Conservation (phyloP, 2,329 filamentous ascomycete species). For the Metarhizium guizhouense region DNA sequence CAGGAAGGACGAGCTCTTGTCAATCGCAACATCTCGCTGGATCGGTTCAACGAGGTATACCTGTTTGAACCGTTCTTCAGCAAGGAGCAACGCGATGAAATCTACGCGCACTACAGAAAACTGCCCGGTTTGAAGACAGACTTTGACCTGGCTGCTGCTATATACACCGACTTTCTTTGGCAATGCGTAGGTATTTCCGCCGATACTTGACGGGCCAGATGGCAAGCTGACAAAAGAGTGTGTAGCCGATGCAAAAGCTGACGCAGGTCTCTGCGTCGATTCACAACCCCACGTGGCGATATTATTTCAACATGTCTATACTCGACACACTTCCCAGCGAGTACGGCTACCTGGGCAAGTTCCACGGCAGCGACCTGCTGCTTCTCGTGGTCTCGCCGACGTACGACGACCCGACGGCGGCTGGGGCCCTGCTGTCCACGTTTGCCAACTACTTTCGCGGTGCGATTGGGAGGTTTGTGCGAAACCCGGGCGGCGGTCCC, state of each 20-base stretch:
- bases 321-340: constrained; percentile 11
- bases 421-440: constrained; percentile 10
- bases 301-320: no score
- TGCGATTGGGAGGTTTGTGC: constrained; percentile 15
- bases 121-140: constrained; percentile 8
- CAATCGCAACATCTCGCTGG: constrained; percentile 13
- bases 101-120: constrained; percentile 12
- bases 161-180: constrained; percentile 18
- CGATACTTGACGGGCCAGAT: not conserved
- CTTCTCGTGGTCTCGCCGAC: constrained; percentile 15
- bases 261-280: no score
- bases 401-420: no score
- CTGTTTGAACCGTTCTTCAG: constrained; percentile 9
- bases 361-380: constrained; percentile 16
- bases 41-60: constrained; percentile 11
- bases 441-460: constrained; percentile 15
- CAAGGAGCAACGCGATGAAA: constrained; percentile 4
- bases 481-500: constrained; percentile 14
- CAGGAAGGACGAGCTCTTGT: constrained; percentile 16
- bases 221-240: no score
- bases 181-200: constrained; percentile 15
- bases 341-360: constrained; percentile 16
- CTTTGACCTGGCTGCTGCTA: constrained; percentile 17
- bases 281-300: no score
- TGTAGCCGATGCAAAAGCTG: no score